Conservation (phyloP, 2,329 filamentous ascomycete genomes). For the Thielaviopsis euricoi region DNA sequence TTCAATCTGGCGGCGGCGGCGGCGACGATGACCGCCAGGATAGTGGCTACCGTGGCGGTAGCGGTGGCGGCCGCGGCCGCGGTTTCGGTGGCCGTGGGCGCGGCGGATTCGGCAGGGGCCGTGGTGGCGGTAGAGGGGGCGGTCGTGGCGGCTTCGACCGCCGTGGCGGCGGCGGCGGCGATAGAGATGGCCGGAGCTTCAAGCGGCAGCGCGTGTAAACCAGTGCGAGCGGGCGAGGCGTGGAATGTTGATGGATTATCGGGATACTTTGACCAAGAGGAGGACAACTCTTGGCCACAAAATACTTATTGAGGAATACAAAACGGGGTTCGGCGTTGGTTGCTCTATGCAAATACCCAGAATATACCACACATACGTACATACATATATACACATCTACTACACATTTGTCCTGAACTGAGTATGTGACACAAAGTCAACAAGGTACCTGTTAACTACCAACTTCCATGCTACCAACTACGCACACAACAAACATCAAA, state of each 20-base stretch:
- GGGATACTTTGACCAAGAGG: background rate
- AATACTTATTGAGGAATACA: background rate
- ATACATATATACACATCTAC: background rate
- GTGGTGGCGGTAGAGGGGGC: slow-evolving; percentile 1
- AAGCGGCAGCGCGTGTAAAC: slow-evolving; percentile 7
- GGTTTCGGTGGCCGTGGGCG: background rate
- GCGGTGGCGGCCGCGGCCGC: slow-evolving; percentile 1
- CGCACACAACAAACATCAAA: background rate
- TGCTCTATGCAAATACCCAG: background rate
- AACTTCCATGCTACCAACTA: background rate
- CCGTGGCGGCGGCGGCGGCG: background rate
- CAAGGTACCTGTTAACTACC: background rate
- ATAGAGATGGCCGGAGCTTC: slow-evolving; percentile 1
- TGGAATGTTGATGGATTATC: background rate
- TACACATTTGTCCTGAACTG: too few relatives aligned
- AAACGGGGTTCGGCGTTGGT: background rate
- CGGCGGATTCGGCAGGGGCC: slow-evolving; percentile 4
- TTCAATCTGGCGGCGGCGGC: slow-evolving; percentile 9
- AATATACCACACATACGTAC: background rate
- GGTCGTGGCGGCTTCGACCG: slow-evolving; percentile 4
- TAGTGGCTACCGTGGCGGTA: background rate
- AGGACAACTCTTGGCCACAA: background rate
- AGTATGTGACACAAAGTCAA: background rate
- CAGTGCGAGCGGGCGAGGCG: background rate
- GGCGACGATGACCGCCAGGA: background rate